Conservation (phyloP, 2,329 filamentous ascomycete species). For the Xenosphaeropsis pyriputrescens region DNA sequence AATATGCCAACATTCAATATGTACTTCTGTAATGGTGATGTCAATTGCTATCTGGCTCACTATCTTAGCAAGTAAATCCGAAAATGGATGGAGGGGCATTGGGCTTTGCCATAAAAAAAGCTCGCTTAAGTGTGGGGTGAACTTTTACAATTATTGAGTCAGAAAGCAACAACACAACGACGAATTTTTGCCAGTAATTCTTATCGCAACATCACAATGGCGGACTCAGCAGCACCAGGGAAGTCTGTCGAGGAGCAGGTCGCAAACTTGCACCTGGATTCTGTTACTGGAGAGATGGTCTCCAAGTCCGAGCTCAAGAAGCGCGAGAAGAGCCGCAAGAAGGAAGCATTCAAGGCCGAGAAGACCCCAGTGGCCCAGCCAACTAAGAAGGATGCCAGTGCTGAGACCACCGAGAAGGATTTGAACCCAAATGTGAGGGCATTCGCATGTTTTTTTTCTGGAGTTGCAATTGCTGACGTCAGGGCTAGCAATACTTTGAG, state of each 20-base stretch:
- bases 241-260: constrained; percentile 10
- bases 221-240: constrained; percentile 10
- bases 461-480: constrained; percentile 5
- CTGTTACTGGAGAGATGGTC: constrained; percentile 77
- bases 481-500: constrained; percentile 74
- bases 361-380: constrained; percentile 58
- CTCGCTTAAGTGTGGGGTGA: too few species aligned
- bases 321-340: constrained; percentile 79
- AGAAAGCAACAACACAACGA: too few species aligned
- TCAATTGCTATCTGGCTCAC: too few species aligned
- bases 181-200: too few species aligned
- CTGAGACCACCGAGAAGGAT: constrained; percentile 52
- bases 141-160: too few species aligned
- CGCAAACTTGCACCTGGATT: constrained; percentile 58
- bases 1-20: too few species aligned
- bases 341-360: constrained; percentile 77
- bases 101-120: too few species aligned
- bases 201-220: constrained; percentile 12
- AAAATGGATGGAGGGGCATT: too few species aligned
- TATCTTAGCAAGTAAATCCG: too few species aligned
- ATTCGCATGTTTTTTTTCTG: constrained; percentile 2
- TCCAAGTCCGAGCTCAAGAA: constrained; percentile 90
- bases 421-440: constrained; percentile 54
- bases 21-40: too few species aligned
- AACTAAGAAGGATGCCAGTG: constrained; percentile 36